phyloP scores from a whole-genome alignment of 2,329 filamentous ascomycete species.

The Beauveria sp. region DNA sequence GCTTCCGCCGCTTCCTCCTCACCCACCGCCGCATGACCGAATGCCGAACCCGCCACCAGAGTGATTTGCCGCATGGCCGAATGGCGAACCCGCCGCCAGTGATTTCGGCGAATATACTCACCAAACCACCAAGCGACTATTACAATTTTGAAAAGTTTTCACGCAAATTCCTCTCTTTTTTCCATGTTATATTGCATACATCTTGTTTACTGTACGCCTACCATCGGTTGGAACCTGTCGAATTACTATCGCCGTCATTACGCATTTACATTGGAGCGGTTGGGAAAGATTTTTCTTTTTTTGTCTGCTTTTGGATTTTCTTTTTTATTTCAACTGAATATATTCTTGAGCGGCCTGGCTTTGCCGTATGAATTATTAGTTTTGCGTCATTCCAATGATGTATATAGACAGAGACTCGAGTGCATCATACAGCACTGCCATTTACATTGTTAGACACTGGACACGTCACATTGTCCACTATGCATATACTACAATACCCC shows the following conservation, averaged over 20 bases:
- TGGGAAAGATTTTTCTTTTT: background rate
- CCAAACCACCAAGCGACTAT: too few relatives aligned
- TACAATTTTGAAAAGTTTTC: background rate
- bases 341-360: background rate
- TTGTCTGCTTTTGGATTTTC: background rate
- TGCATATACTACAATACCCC: too few relatives aligned
- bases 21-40: background rate
- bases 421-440: background rate
- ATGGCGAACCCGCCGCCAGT: background rate
- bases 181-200: background rate
- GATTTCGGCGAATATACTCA: background rate
- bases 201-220: background rate
- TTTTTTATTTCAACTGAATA: background rate
- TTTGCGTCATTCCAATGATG: background rate
- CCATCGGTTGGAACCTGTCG: background rate
- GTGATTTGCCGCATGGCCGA: background rate
- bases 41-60: background rate
- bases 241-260: background rate
- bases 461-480: background rate
- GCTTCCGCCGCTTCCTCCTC: background rate
- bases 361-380: background rate
- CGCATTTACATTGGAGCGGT: constrained; percentile 1
- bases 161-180: background rate
- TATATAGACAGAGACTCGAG: background rate
- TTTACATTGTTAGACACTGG: background rate